A percentile compares a stretch with the other conserved stretches of the same genome.
Conservation (phyloP, 2,329 filamentous ascomycete genomes). For the Ilyonectria sp. region DNA sequence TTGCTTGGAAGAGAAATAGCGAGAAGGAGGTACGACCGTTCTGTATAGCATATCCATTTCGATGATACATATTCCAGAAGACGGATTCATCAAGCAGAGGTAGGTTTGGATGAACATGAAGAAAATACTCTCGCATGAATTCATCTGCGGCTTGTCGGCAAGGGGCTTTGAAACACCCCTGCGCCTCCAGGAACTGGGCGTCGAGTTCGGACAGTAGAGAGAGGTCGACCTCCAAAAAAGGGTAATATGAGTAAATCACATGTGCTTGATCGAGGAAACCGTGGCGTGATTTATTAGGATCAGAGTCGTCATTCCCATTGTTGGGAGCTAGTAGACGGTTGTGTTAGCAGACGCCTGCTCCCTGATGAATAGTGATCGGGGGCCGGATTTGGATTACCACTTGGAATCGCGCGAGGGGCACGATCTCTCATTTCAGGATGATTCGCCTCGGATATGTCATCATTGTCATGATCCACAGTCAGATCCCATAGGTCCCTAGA, state of each 20-base stretch:
- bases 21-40: constrained; percentile 8
- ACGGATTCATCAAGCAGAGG: constrained; percentile 26
- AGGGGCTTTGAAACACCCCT: constrained; percentile 35
- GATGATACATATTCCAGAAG: constrained; percentile 33
- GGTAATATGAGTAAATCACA: constrained; percentile 33
- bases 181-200: constrained; percentile 30
- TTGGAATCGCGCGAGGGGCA: background rate
- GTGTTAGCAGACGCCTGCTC: background rate
- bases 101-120: constrained; percentile 32
- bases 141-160: constrained; percentile 25
- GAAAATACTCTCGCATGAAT: constrained; percentile 35
- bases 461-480: background rate
- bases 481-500: background rate
- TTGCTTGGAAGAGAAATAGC: constrained; percentile 33
- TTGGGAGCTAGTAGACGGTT: constrained; percentile 1
- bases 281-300: background rate
- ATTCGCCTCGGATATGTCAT: background rate
- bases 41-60: background rate
- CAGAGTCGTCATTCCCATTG: constrained; percentile 1
- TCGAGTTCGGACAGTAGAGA: constrained; percentile 25
- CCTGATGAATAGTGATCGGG: no score
- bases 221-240: constrained; percentile 29
- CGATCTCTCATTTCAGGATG: background rate
- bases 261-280: constrained; percentile 17
- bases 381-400: background rate